Evolutionary conservation across 371 early-diverging fungal species (phyloP).

Genomic region (Mortierella sp.): DNA sequence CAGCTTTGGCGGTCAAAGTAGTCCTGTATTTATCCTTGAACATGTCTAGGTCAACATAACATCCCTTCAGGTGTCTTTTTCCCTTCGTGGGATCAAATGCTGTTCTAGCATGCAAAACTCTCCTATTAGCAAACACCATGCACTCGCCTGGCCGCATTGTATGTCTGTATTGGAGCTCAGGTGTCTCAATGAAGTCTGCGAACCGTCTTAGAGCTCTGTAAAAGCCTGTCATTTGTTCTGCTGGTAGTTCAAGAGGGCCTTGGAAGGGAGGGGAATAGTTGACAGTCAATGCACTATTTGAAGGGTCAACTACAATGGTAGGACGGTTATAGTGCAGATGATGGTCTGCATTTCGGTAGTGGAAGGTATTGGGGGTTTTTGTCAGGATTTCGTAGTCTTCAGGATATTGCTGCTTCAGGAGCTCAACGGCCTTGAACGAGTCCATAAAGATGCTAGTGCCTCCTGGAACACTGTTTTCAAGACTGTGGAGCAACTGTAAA

Average conservation of each 20-base stretch:
- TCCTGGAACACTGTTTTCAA: conserved; percentile 84
- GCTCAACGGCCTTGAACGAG: conserved; percentile 75
- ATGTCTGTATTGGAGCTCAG: conserved; percentile 68
- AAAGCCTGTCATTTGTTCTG: conserved; percentile 65
- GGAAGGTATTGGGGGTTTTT: conserved; percentile 80
- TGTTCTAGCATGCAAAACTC: conserved; percentile 87
- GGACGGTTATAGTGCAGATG: conserved; percentile 80
- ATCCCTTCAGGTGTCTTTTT: conserved; percentile 84
- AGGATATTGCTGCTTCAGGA: conserved; percentile 68
- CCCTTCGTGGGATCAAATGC: conserved; percentile 82
- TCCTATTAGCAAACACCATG: conserved; percentile 86
- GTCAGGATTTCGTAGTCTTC: conserved; percentile 72
- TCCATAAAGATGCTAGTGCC: conserved; percentile 88
- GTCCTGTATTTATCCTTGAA: conserved; percentile 75
- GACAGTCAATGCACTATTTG: conserved; percentile 63
- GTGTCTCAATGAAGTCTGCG: conserved; percentile 71
- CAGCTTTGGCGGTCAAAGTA: conserved; percentile 21
- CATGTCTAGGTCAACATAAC: conserved; percentile 84
- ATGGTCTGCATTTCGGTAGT: conserved; percentile 86
- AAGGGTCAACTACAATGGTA: conserved; percentile 70
- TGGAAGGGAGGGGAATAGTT: conserved; percentile 94
- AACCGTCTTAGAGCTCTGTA: conserved; percentile 81
- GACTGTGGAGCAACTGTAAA: conserved; percentile 85
- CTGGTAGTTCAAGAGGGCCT: conserved; percentile 76
- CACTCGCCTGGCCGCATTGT: conserved; percentile 82